Evolutionary conservation across 2,329 filamentous ascomycete species (phyloP).

Genomic region (Cryphonectria carpinicola): DNA sequence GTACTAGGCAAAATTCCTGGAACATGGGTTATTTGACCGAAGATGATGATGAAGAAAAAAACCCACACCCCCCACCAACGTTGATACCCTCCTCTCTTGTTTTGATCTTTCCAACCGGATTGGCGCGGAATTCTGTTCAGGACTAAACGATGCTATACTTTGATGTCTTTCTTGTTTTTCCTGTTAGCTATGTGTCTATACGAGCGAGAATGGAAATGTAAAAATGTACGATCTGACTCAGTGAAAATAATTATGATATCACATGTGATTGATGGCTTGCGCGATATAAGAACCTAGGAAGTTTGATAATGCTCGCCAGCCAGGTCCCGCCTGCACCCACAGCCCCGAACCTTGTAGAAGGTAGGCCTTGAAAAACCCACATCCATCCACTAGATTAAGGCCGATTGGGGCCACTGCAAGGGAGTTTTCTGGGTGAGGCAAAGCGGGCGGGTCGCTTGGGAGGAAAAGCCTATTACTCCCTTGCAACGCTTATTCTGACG

Average conservation of each 20-base stretch:
- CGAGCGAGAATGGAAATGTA: background rate
- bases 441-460: background rate
- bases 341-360: no score
- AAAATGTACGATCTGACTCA: no score
- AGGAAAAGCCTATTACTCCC: background rate
- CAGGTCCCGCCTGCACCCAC: no score
- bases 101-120: background rate
- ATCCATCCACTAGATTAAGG: background rate
- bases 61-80: no score
- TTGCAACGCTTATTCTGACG: background rate
- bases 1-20: background rate
- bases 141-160: background rate
- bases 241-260: no score
- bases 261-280: no score
- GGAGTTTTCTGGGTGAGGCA: background rate
- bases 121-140: background rate
- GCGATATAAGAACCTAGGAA: no score
- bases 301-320: no score
- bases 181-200: background rate
- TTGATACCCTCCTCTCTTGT: constrained; percentile 10
- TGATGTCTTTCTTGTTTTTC: background rate
- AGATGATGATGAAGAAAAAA: background rate
- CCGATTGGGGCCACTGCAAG: background rate
- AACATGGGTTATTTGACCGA: no score
- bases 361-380: no score